Percentiles rank a stretch among this genome's conserved stretches.
Evolutionary conservation across 169 alveolate species (phyloP).

Genomic region (Ichthyophthirius multifiliis): DNA sequence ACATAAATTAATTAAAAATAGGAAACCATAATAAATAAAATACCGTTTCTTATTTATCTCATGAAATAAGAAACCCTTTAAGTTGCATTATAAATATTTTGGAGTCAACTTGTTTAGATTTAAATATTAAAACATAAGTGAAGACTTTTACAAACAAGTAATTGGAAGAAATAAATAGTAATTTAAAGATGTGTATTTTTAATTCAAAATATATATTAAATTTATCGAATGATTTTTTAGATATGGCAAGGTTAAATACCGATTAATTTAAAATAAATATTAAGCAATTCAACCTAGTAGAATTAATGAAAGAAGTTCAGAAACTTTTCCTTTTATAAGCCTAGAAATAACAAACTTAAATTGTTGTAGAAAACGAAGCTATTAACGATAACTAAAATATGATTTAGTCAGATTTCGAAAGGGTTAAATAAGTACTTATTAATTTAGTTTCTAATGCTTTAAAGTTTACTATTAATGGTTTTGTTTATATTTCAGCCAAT

Average conservation of each 20-base stretch:
- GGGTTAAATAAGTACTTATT: slow-evolving; percentile 15
- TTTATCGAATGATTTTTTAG: background rate
- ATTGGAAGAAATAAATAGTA: background rate
- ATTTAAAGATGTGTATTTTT: background rate
- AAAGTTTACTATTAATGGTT: slow-evolving; percentile 23
- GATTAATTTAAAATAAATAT: background rate
- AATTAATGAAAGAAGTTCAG: background rate
- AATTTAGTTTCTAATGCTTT: slow-evolving; percentile 28
- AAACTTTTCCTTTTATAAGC: background rate
- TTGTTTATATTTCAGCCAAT: background rate
- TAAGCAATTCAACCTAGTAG: background rate
- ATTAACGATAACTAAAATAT: background rate
- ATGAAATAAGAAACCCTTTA: background rate
- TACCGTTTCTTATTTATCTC: background rate
- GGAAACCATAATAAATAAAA: background rate
- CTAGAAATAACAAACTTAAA: background rate
- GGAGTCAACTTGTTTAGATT: background rate
- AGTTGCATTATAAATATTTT: background rate
- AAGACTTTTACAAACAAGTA: background rate
- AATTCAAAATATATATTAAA: background rate
- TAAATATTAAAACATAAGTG: background rate
- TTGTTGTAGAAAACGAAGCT: background rate
- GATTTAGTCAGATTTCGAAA: background rate
- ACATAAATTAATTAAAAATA: background rate
- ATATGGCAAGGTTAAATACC: background rate